Conservation (phyloP, 345 rosid genomes). For the Gossypium raimondii region DNA sequence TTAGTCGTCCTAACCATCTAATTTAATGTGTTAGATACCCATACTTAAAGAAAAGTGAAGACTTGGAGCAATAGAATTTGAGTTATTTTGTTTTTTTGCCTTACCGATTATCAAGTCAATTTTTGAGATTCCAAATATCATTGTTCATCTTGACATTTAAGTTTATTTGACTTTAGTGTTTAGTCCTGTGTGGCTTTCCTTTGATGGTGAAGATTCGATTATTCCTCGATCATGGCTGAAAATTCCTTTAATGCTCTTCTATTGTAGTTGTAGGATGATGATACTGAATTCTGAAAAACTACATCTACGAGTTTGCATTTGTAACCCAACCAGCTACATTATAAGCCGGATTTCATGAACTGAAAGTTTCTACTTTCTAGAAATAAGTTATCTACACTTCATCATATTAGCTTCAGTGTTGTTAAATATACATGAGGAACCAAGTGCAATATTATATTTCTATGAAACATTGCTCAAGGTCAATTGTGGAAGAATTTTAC, state of each 20-base stretch:
- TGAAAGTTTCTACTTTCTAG: not conserved
- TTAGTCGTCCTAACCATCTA: not conserved
- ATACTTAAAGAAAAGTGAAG: not conserved
- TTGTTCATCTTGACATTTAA: not conserved
- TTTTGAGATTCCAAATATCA: not conserved
- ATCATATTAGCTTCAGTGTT: not conserved
- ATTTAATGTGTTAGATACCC: not conserved
- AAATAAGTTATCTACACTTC: not conserved
- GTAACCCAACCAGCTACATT: not conserved
- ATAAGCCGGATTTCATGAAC: not conserved
- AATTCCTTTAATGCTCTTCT: not conserved
- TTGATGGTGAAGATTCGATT: slow-evolving; percentile 1
- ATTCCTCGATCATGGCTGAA: not conserved
- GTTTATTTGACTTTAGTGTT: not conserved
- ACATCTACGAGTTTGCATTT: not conserved
- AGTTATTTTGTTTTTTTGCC: not conserved
- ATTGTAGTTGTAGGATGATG: not conserved
- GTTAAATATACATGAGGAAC: not conserved
- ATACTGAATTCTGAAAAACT: not conserved
- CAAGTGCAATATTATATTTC: not conserved
- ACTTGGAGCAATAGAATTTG: not conserved
- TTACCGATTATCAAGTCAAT: not conserved
- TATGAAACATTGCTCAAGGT: not conserved
- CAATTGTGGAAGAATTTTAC: not conserved
- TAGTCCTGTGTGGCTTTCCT: not conserved